Conservation (phyloP, 2,329 filamentous ascomycete genomes). For the Zalaria sp. region DNA sequence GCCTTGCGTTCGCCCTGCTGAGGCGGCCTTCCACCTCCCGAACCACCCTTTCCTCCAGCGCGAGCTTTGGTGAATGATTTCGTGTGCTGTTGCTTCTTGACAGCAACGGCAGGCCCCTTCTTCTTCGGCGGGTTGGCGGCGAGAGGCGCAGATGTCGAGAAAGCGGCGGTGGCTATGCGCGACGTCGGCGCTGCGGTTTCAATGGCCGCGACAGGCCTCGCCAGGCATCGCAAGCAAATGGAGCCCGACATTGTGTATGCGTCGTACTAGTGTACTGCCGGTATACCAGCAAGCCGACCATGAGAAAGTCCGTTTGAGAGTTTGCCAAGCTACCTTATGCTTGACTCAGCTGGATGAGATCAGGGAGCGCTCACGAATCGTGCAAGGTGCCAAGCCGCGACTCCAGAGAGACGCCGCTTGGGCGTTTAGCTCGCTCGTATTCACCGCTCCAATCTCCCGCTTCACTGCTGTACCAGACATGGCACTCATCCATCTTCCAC, state of each 20-base stretch:
- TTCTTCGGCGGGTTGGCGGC: slow-evolving; percentile 14
- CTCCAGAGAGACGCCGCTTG: too few species aligned
- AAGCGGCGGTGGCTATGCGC: slow-evolving; percentile 12
- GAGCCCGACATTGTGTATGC: slow-evolving; percentile 10
- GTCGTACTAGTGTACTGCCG: background rate
- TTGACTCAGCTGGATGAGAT: background rate
- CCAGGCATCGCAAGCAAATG: slow-evolving; percentile 10
- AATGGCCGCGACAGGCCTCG: slow-evolving; percentile 5
- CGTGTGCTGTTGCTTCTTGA: slow-evolving; percentile 3
- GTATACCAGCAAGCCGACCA: background rate
- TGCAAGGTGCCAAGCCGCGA: background rate
- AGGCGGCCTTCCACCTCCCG: slow-evolving; percentile 11
- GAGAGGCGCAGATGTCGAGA: slow-evolving; percentile 17
- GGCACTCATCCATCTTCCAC: too few species aligned
- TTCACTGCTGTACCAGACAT: too few species aligned
- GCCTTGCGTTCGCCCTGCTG: slow-evolving; percentile 70
- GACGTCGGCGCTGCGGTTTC: slow-evolving; percentile 2
- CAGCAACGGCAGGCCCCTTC: slow-evolving; percentile 12
- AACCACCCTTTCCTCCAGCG: slow-evolving; percentile 14
- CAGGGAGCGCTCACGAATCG: slow-evolving; percentile 1
- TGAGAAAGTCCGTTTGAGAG: background rate
- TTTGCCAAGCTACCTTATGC: background rate
- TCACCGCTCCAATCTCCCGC: too few species aligned
- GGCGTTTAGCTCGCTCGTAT: too few species aligned
- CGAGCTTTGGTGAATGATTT: slow-evolving; percentile 9